Base-by-base conservation (phyloP, 305 asterid species). In the Galium porrigens region DNA sequence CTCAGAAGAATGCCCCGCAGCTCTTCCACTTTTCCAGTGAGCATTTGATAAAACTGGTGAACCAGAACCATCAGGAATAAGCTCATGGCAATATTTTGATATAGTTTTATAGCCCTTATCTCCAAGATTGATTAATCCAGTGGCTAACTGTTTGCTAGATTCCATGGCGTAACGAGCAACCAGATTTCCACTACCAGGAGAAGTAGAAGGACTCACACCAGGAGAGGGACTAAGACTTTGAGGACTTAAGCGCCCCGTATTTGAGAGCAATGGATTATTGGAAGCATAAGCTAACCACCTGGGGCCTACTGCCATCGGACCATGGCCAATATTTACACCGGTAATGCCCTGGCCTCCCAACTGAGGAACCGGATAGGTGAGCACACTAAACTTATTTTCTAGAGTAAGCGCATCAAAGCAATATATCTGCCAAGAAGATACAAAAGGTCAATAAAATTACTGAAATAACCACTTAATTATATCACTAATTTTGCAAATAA, bases 271-370 rank as follows among this genome's bases (percentile, higher is more conserved):
- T 6, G 95, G 94, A 59, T 84, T 87, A 70, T 83, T 87, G 62
- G 97, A 88, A 70, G 96, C 80, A 77, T 90, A 90, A 11, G 99
- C 97, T 87, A 94, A 72, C 99, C 99, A 94, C 79, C 99, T 83
- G 44, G 96, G 83, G 41, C 99, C 99, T 70, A 90, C 84, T 69
- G 96, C 90, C 94, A 94, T 81, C 57, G 97, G 99, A 69, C 99
- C 99, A 67, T 87, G 88, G 15, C 96, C 94, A 39, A 89, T 81
- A 77, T 86, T 85, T 67, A 86, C 75, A 22, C 76, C 94, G 61
- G 77, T 74, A 30, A 80, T 70, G 68, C 97, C 96, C 76, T 82
- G 96, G 68, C 84, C 90, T 66, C 95, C 95, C 68, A 78, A 81
- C 68, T 83, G 95, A 64, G 95, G 89, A 64, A 87, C 88, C 65